These are phyloP conservation scores for Angomonas deanei DNA, from an alignment of 208 protist genomes.

Conservation along the genomic window DNA sequence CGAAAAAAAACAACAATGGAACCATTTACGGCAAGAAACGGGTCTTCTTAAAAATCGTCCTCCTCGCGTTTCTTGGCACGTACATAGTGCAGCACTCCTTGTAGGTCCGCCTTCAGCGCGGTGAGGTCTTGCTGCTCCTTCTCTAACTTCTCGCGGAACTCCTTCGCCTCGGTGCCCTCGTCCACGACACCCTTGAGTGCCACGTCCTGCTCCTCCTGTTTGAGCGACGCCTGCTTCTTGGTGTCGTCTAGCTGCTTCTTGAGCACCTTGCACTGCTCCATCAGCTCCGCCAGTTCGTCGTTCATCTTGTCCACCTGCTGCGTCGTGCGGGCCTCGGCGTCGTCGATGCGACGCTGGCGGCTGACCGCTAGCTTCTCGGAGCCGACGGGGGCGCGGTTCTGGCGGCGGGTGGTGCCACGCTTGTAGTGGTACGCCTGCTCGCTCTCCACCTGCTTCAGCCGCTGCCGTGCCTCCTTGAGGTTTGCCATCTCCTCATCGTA, in stretches of 20 bases:
- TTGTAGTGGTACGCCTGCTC: conserved; percentile 69
- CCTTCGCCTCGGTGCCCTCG: conserved; percentile 49
- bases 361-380: conserved; percentile 28
- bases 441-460: conserved; percentile 49
- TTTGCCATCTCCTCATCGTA: conserved; percentile 64
- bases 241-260: conserved; percentile 62
- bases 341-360: conserved; percentile 41
- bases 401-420: conserved; percentile 56
- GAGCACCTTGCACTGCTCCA: conserved; percentile 54
- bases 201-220: conserved; percentile 31
- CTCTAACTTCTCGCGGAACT: conserved; percentile 45
- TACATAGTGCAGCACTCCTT: conserved; percentile 75
- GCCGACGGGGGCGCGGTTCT: conserved; percentile 15
- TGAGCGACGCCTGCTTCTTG: conserved; percentile 25
- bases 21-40: not conserved
- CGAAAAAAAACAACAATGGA: conserved; percentile 9
- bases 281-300: conserved; percentile 52
- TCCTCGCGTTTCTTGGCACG: conserved; percentile 65
- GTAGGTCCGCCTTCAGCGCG: conserved; percentile 65
- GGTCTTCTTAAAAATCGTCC: not conserved
- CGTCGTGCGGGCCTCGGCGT: conserved; percentile 40
- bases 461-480: conserved; percentile 36
- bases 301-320: conserved; percentile 38
- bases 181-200: conserved; percentile 44
- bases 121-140: conserved; percentile 65